Evolutionary conservation across 1,139 yeast species (phyloP).

Genomic region (Blastobotrys arbuscula): DNA sequence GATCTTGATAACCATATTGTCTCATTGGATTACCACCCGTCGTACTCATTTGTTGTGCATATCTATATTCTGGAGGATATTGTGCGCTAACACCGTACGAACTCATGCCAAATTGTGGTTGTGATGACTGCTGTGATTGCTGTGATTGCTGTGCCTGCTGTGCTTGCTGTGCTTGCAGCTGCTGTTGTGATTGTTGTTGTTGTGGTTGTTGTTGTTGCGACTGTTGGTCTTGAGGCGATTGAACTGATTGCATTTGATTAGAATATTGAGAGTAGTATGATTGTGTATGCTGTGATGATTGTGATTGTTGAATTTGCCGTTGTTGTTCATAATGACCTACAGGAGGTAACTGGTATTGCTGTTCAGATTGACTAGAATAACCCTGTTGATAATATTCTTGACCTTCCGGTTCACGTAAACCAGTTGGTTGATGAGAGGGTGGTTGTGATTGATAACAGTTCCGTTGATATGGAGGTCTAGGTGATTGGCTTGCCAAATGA

Average conservation of each 20-base stretch:
- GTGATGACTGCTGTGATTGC: constrained; percentile 13
- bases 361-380: neutral
- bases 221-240: constrained; percentile 9
- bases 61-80: constrained; percentile 6
- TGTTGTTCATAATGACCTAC: constrained; percentile 8
- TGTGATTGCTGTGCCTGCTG: constrained; percentile 23
- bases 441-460: neutral
- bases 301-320: constrained; percentile 13
- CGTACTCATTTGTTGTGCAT: constrained; percentile 9
- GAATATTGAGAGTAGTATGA: constrained; percentile 11
- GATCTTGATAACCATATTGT: constrained; percentile 10
- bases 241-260: constrained; percentile 7
- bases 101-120: constrained; percentile 1
- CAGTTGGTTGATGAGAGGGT: constrained; percentile 4
- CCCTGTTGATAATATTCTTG: neutral
- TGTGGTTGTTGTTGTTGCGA: neutral
- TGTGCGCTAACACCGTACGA: neutral
- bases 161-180: constrained; percentile 4
- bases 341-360: constrained; percentile 1
- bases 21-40: constrained; percentile 1
- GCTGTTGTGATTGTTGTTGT: constrained; percentile 7
- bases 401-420: constrained; percentile 4
- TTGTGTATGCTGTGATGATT: constrained; percentile 15
- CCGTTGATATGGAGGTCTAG: neutral
- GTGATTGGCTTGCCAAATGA: neutral